phyloP scores from a whole-genome alignment of 1,284 basidiomycete species.

The Phellinidium pouzarii region DNA sequence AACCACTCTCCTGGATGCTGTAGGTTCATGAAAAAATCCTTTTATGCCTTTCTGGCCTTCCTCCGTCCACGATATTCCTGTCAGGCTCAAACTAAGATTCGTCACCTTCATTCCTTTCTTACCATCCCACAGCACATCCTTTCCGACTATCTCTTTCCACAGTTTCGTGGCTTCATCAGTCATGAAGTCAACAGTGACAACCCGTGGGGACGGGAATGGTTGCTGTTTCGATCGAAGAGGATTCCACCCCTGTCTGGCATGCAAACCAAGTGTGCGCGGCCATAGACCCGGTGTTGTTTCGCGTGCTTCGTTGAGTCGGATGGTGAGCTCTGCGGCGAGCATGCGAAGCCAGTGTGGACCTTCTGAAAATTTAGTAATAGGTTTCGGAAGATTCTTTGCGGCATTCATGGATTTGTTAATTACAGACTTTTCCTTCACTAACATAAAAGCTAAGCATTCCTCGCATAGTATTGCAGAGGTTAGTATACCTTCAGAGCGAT shows the following conservation, averaged over 20 bases:
- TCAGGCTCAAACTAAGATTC: slow-evolving; percentile 73
- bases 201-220: slow-evolving; percentile 70
- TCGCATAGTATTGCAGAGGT: slow-evolving; percentile 17
- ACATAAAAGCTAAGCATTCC: slow-evolving; percentile 3
- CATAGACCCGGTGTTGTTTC: slow-evolving; percentile 70
- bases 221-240: slow-evolving; percentile 62
- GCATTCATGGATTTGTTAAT: slow-evolving; percentile 90
- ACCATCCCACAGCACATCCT: slow-evolving; percentile 29
- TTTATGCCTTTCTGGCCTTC: slow-evolving; percentile 83
- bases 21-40: slow-evolving; percentile 56
- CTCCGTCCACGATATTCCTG: slow-evolving; percentile 76
- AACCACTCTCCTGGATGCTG: not conserved
- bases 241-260: slow-evolving; percentile 57
- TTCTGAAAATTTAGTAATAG: slow-evolving; percentile 64
- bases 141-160: slow-evolving; percentile 78
- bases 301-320: slow-evolving; percentile 80
- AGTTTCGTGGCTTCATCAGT: slow-evolving; percentile 75
- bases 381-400: slow-evolving; percentile 81
- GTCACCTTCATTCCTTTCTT: slow-evolving; percentile 57
- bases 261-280: slow-evolving; percentile 87
- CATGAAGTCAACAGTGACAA: slow-evolving; percentile 70
- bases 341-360: slow-evolving; percentile 89
- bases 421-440: slow-evolving; percentile 81
- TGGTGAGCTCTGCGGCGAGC: slow-evolving; percentile 81
- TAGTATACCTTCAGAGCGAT: slow-evolving; percentile 74